phyloP scores from a whole-genome alignment of 2,329 filamentous ascomycete genomes.

The Colletotrichum echinochloae region DNA sequence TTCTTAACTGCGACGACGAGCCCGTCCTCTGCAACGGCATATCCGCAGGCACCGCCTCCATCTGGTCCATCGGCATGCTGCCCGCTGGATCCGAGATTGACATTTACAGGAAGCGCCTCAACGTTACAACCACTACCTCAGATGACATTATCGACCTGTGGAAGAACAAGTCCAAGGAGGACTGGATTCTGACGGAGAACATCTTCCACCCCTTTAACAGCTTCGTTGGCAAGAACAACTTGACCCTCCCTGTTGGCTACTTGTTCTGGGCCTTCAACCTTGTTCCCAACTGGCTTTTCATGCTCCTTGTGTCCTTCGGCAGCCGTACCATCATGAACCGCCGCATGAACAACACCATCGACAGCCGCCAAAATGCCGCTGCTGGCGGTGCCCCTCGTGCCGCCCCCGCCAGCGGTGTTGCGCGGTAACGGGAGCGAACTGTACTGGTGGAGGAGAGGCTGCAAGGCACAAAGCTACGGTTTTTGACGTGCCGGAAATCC shows the following conservation, averaged over 20 bases:
- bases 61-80: slow-evolving; percentile 77
- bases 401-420: slow-evolving; percentile 20
- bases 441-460: slow-evolving; percentile 9
- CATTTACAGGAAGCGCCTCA: slow-evolving; percentile 74
- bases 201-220: slow-evolving; percentile 84
- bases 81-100: slow-evolving; percentile 73
- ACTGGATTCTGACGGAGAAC: slow-evolving; percentile 65
- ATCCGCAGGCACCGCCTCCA: slow-evolving; percentile 71
- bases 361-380: slow-evolving; percentile 18
- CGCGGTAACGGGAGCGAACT: slow-evolving; percentile 11
- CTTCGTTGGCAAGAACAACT: slow-evolving; percentile 69
- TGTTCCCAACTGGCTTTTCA: slow-evolving; percentile 80
- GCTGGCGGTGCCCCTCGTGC: slow-evolving; percentile 12
- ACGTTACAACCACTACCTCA: slow-evolving; percentile 75
- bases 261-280: slow-evolving; percentile 74
- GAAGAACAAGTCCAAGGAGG: slow-evolving; percentile 60
- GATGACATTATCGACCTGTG: slow-evolving; percentile 72
- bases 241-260: slow-evolving; percentile 75
- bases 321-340: slow-evolving; percentile 78
- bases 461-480: slow-evolving; percentile 8
- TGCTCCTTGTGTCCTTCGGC: slow-evolving; percentile 79
- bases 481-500: slow-evolving; percentile 9
- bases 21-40: slow-evolving; percentile 81
- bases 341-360: slow-evolving; percentile 43
- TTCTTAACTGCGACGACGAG: slow-evolving; percentile 80